Percentiles rank a stretch among this genome's conserved stretches.
Evolutionary conservation across 73 alveolate genomes (phyloP).

Genomic region (Effrenium voratum): DNA sequence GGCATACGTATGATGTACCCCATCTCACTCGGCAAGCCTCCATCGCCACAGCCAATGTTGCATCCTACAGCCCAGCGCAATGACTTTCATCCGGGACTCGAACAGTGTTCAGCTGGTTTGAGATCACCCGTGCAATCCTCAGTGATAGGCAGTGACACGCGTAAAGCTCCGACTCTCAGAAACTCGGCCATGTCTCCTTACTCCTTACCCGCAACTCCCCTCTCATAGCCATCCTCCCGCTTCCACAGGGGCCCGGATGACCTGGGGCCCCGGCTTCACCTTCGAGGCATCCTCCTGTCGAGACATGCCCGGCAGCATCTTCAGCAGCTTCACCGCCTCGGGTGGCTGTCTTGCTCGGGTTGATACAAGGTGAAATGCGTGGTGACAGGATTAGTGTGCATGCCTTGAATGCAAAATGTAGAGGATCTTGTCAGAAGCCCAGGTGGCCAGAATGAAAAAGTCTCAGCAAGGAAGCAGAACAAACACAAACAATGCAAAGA

Average conservation of each 20-base stretch:
- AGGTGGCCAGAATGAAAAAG: too few relatives aligned
- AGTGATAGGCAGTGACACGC: neutral
- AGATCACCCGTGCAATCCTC: constrained; percentile 86
- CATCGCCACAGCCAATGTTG: neutral
- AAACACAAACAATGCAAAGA: too few relatives aligned
- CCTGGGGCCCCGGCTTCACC: constrained; percentile 36
- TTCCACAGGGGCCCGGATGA: neutral
- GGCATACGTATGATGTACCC: neutral
- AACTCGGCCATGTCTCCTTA: neutral
- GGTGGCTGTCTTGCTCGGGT: neutral
- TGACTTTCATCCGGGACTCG: neutral
- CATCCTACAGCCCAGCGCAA: neutral
- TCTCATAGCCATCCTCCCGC: neutral
- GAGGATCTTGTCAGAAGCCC: too few relatives aligned
- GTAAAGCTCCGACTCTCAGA: neutral
- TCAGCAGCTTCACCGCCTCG: constrained; percentile 89
- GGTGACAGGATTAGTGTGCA: neutral
- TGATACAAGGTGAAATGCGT: neutral
- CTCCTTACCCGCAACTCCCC: neutral
- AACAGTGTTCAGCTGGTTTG: constrained; percentile 88
- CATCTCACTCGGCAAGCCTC: neutral
- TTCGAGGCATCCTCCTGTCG: constrained; percentile 50
- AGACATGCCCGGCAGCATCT: constrained; percentile 87
- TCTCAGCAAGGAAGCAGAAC: too few relatives aligned
- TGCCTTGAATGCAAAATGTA: too few relatives aligned